Evolutionary conservation across 2,329 filamentous ascomycete genomes (phyloP).

Genomic region (Phaeosphaeria sp.): DNA sequence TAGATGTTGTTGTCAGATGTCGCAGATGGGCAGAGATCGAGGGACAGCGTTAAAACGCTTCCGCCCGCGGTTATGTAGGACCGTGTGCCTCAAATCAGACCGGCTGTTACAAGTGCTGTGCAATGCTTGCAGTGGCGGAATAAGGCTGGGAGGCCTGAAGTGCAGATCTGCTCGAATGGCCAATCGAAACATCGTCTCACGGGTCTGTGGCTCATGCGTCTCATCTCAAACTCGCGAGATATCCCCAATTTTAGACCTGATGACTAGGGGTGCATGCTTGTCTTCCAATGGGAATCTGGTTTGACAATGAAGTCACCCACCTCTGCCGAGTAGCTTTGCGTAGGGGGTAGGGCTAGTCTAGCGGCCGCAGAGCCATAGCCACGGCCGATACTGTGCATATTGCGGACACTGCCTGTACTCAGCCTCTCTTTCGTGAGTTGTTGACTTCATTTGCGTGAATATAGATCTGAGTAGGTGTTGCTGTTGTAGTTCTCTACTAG

Average conservation of each 20-base stretch:
- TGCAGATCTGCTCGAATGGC: neutral
- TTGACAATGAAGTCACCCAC: neutral
- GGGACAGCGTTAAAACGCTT: neutral
- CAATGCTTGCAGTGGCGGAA: neutral
- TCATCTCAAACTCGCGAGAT: neutral
- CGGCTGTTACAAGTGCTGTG: neutral
- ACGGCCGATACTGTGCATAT: neutral
- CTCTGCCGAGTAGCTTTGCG: neutral
- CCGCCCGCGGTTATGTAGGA: neutral
- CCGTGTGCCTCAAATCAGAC: neutral
- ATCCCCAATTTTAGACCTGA: neutral
- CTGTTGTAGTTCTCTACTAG: neutral
- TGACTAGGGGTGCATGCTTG: neutral
- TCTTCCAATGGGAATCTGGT: neutral
- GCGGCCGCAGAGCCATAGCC: neutral
- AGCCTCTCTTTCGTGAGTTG: neutral
- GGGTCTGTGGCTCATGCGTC: neutral
- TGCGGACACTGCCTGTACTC: neutral
- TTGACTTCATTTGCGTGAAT: neutral
- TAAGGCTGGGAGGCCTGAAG: neutral
- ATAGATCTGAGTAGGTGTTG: neutral
- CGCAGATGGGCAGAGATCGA: neutral
- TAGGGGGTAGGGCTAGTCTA: neutral
- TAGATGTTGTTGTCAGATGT: neutral
- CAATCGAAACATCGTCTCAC: neutral